phyloP scores from a whole-genome alignment of 23 red algal genomes.

The Gracilaria domingensis region DNA sequence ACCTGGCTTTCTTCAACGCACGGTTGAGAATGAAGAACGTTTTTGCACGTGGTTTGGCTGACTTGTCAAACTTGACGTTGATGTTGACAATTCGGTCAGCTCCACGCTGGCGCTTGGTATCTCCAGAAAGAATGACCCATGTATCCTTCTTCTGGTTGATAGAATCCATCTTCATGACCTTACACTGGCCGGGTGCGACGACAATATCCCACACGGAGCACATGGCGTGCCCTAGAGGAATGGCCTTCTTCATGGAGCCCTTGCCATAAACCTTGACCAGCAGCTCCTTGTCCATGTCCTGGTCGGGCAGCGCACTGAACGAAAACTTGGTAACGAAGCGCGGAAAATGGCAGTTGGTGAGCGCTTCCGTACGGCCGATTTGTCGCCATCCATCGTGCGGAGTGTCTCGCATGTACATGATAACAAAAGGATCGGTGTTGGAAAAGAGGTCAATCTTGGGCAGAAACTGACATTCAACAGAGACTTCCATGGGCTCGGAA shows the following conservation, averaged over 20 bases:
- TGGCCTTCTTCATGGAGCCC: conserved; percentile 73
- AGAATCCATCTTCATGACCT: conserved; percentile 80
- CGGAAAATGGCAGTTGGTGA: conserved; percentile 80
- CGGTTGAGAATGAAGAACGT: conserved; percentile 74
- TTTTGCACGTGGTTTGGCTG: conserved; percentile 68
- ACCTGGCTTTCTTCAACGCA: conserved; percentile 74
- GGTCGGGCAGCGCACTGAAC: conserved; percentile 67
- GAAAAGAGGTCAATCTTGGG: conserved; percentile 83
- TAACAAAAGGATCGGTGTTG: conserved; percentile 73
- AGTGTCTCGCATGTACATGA: conserved; percentile 67
- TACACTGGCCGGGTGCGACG: conserved; percentile 74
- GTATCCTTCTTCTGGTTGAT: conserved; percentile 81
- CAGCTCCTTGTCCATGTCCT: conserved; percentile 83
- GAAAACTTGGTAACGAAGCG: conserved; percentile 81
- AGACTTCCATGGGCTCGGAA: conserved; percentile 66
- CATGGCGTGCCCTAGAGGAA: conserved; percentile 59
- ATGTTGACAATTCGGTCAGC: conserved; percentile 72
- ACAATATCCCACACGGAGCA: conserved; percentile 85
- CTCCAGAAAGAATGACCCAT: conserved; percentile 75
- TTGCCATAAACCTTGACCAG: conserved; percentile 77
- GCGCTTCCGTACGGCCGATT: conserved; percentile 68
- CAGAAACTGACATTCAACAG: conserved; percentile 81
- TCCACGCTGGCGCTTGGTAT: conserved; percentile 38
- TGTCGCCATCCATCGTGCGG: conserved; percentile 52
- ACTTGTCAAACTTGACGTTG: conserved; percentile 76